Percentiles rank a stretch among this genome's conserved stretches.
Evolutionary conservation across 2,329 filamentous ascomycete species (phyloP).

Genomic region (Xylariaceae sp.): DNA sequence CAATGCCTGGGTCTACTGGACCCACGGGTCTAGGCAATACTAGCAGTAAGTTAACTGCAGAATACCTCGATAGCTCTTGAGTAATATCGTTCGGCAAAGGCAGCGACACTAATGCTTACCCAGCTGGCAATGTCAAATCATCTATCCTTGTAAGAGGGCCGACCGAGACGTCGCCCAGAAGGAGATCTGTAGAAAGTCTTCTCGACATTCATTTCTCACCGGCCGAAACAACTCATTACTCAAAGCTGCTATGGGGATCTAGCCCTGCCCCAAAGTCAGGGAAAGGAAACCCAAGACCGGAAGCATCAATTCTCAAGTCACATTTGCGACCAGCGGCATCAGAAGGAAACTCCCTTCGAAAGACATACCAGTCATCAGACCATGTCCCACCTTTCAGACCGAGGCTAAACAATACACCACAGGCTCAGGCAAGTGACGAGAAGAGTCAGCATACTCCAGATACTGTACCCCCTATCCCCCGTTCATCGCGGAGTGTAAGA

Average conservation of each 20-base stretch:
- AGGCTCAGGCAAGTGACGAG: not conserved
- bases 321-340: not conserved
- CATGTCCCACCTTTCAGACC: not conserved
- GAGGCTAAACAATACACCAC: not conserved
- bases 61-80: not conserved
- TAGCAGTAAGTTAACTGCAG: not conserved
- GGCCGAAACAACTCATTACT: not conserved
- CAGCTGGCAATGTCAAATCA: not conserved
- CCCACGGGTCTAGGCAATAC: not conserved
- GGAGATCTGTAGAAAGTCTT: slow-evolving; percentile 12
- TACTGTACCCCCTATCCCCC: not conserved
- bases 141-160: not conserved
- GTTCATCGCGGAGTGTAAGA: not conserved
- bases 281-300: not conserved
- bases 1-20: not conserved
- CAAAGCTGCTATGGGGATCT: not conserved
- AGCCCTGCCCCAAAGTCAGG: not conserved
- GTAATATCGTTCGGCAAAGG: not conserved
- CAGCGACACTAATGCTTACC: not conserved
- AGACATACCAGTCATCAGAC: not conserved
- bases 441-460: not conserved
- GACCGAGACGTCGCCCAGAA: not conserved
- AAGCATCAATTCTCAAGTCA: not conserved
- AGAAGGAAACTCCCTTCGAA: not conserved
- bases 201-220: not conserved